A percentile compares a stretch with the other conserved stretches of the same genome.
Conservation (phyloP, 2,329 filamentous ascomycete genomes). For the Oidium heveae region DNA sequence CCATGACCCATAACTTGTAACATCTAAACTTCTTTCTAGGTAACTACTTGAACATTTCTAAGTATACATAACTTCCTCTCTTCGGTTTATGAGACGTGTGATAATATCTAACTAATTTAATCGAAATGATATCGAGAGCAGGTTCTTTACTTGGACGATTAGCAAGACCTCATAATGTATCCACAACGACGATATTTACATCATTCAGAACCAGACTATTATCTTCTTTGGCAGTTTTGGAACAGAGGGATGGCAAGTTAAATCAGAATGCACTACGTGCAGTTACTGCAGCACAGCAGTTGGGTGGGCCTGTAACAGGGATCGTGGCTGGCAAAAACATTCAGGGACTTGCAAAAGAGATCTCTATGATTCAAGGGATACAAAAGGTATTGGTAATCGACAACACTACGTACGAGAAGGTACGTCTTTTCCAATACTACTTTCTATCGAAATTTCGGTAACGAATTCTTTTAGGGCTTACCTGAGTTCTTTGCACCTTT, state of each 20-base stretch:
- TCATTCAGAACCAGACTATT: not conserved
- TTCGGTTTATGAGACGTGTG: no score
- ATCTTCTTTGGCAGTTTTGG: slow-evolving; percentile 65
- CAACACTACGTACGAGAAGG: slow-evolving; percentile 80
- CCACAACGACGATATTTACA: slow-evolving; percentile 12
- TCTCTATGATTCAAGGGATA: slow-evolving; percentile 68
- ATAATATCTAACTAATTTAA: no score
- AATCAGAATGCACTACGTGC: slow-evolving; percentile 61
- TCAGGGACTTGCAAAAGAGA: slow-evolving; percentile 54
- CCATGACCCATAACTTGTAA: no score
- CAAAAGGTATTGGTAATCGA: slow-evolving; percentile 82
- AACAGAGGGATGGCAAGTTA: slow-evolving; percentile 77
- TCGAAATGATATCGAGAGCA: slow-evolving; percentile 12
- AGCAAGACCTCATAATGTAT: slow-evolving; percentile 3
- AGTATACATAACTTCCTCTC: no score
- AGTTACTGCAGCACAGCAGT: slow-evolving; percentile 61
- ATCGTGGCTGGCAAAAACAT: slow-evolving; percentile 67
- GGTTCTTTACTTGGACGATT: slow-evolving; percentile 11
- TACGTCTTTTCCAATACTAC: slow-evolving; percentile 15
- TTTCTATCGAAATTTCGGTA: not conserved
- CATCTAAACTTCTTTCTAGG: no score
- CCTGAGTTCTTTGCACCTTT: slow-evolving; percentile 88
- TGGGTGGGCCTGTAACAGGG: slow-evolving; percentile 65
- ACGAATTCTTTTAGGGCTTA: slow-evolving; percentile 32
- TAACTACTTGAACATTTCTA: no score